A percentile compares a stretch with the other conserved stretches of the same genome.
Evolutionary conservation across 2,329 filamentous ascomycete genomes (phyloP).

Genomic region (Aspergillus candidus): DNA sequence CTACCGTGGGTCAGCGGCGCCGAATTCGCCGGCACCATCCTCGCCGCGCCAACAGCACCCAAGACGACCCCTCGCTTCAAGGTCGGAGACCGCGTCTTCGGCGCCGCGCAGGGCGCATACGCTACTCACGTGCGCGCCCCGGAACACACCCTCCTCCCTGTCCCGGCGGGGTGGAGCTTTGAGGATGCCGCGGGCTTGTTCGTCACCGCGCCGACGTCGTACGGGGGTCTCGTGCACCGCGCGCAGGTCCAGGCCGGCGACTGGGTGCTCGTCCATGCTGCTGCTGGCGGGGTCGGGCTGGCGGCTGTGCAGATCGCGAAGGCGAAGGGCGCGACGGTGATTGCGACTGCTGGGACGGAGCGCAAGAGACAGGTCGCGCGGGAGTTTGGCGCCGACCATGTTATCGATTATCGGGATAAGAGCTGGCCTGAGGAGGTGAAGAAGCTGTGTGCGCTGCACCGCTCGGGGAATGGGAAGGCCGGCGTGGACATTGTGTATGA

Average conservation of each 20-base stretch:
- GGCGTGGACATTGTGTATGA: constrained; percentile 94
- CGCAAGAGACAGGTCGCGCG: constrained; percentile 75
- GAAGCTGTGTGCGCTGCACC: constrained; percentile 49
- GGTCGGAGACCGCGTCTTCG: constrained; percentile 77
- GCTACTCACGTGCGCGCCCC: constrained; percentile 65
- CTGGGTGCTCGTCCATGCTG: constrained; percentile 83
- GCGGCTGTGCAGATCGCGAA: constrained; percentile 93
- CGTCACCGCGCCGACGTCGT: constrained; percentile 86
- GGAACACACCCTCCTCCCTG: constrained; percentile 63
- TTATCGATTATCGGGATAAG: constrained; percentile 71
- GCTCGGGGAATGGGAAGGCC: constrained; percentile 58
- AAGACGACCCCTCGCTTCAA: constrained; percentile 56
- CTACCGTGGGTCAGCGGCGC: constrained; percentile 82
- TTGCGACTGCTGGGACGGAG: constrained; percentile 78
- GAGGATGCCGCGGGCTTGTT: constrained; percentile 82
- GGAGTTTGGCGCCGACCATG: constrained; percentile 77
- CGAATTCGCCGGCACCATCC: constrained; percentile 77
- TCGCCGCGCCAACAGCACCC: constrained; percentile 55
- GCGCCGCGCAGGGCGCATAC: constrained; percentile 78
- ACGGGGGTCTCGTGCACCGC: constrained; percentile 72
- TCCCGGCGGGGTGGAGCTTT: constrained; percentile 77
- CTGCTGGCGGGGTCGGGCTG: constrained; percentile 83
- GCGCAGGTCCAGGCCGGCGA: constrained; percentile 75
- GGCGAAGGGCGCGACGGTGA: constrained; percentile 83
- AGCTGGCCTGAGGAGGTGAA: constrained; percentile 64